Evolutionary conservation across 805 yeast species (phyloP), one percentile per base, ranked within the genome.

Genomic region (Sungouiella blattae): DNA sequence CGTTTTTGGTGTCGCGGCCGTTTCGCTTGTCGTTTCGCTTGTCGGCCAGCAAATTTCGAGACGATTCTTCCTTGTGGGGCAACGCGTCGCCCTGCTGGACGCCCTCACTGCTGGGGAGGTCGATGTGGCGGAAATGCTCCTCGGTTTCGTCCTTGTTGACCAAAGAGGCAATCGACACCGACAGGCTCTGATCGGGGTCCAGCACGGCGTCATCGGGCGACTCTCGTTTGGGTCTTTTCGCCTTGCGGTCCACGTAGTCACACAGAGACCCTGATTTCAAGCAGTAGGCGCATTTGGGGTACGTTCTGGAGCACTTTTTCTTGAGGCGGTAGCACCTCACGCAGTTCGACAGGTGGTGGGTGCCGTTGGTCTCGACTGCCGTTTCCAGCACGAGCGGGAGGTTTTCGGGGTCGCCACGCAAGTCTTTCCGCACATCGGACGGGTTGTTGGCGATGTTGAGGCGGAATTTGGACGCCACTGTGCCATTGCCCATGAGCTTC

Each of bases 241-340:
- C 55, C 22, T 54, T 47, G 30, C 70, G 38, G 22, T 54, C 50
- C 5, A 63, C 55, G 44, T 67, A 67, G 37, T 62, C 64, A 39
- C 73, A 67, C 20, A 47, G 57, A 20, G 62, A 44, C 2, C 60
- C 57, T 3, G 68, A 49, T 36, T 59, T 59, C n/a, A 30, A 35
- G 42, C 73, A 67, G 43, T 63, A 57, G 27, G 52, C 46, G 35
- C 73, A 67, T 35, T 44, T 49, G 7, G 73, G 72, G 36, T 58
- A 60, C 22, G 53, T 55, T 33, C 71, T 51, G 30, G 58, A 54
- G 41, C 72, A 67, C 46, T 65, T 64, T 44, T 67, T 67, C 53
- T 67, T 67, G 37, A 67, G 53, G 25, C 65, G 50, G 39, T 67
- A 65, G 47, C 72, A 67, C 14, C 70, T 48, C 23, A 47, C 56